phyloP scores from a whole-genome alignment of 345 rosid species.

The Crucihimalaya himalaica region DNA sequence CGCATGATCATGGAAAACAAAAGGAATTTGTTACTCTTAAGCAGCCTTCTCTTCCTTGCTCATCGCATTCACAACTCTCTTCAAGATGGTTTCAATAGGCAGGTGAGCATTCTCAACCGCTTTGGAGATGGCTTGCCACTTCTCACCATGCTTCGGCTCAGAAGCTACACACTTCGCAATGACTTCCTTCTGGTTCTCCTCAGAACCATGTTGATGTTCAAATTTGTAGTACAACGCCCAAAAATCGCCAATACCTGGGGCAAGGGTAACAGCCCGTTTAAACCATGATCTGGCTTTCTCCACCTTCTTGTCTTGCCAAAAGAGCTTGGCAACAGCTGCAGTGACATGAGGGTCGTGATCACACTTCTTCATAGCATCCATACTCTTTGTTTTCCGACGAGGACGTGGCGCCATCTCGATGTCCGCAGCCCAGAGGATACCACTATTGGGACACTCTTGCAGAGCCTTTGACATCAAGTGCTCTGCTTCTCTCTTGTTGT shows the following conservation, averaged over 20 bases:
- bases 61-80: background rate
- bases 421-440: constrained; percentile 1
- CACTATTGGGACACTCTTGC: background rate
- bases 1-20: background rate
- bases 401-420: background rate
- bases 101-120: background rate
- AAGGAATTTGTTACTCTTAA: background rate
- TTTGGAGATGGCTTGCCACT: background rate
- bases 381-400: background rate
- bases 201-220: background rate
- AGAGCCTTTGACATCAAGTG: background rate
- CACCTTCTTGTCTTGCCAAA: background rate
- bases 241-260: background rate
- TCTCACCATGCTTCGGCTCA: background rate
- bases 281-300: background rate
- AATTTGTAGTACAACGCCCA: background rate
- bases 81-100: background rate
- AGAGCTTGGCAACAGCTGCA: background rate
- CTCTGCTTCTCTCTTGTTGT: background rate
- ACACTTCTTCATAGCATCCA: background rate
- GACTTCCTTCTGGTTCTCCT: background rate
- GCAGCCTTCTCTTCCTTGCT: background rate
- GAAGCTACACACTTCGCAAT: background rate
- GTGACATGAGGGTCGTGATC: background rate
- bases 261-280: background rate